Percentiles rank a stretch among this genome's conserved stretches.
Conservation (phyloP, 345 rosid genomes). For the Nasturtium officinale region DNA sequence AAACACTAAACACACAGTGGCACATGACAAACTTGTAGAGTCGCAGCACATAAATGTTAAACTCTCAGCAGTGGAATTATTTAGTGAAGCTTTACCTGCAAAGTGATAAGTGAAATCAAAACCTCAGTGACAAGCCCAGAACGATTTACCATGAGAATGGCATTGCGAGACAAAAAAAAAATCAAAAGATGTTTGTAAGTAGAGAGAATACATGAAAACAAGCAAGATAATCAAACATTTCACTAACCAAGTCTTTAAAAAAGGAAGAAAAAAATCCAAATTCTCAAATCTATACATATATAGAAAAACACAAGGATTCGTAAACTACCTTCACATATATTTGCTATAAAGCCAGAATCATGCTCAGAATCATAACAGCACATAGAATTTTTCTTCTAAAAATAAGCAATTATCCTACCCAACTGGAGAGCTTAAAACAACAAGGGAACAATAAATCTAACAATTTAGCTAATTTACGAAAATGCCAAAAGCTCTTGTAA, state of each 20-base stretch:
- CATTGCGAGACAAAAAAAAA: conserved; percentile 4
- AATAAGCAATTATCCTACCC: conserved; percentile 14
- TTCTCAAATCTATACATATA: conserved; percentile 17
- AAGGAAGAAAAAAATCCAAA: not conserved
- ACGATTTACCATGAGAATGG: conserved; percentile 8
- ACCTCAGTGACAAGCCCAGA: conserved; percentile 4
- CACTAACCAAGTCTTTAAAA: not conserved
- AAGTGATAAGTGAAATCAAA: conserved; percentile 36
- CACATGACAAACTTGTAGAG: conserved; percentile 65
- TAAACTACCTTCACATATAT: not conserved
- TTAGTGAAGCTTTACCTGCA: conserved; percentile 52
- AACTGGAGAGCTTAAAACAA: conserved; percentile 13
- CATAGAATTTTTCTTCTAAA: not conserved
- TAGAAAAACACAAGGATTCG: conserved; percentile 11
- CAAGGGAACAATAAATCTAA: not conserved
- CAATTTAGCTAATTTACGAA: conserved; percentile 1
- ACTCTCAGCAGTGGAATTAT: conserved; percentile 36
- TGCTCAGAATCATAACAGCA: conserved; percentile 8
- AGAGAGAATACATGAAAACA: not conserved
- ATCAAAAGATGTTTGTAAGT: not conserved
- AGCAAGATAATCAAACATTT: conserved; percentile 7
- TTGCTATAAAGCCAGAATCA: conserved; percentile 3
- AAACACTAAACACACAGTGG: conserved; percentile 56
- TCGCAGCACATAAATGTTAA: conserved; percentile 59
- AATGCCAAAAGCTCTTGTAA: not conserved